Evolutionary conservation across 805 yeast genomes (phyloP), one percentile per base, ranked within the genome.

Genomic region (Candida piceae): DNA sequence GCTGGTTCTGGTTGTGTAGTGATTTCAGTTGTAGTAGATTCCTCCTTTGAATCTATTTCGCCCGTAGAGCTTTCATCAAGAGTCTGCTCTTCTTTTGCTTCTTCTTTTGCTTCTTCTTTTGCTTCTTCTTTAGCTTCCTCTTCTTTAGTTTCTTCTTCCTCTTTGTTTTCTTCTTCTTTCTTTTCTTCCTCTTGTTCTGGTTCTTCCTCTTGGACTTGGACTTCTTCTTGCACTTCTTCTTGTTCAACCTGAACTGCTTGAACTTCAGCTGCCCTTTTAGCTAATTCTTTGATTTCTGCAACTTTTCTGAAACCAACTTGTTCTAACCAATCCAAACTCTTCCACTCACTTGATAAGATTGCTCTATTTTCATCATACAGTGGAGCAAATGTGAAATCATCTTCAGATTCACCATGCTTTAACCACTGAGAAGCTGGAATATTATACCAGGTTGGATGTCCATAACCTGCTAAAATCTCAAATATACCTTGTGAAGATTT

Each of bases 351-450:
- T 19, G 74, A 69, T 10, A 80, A 55, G 3, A 78, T 73, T 7
- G 78, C 67, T 15, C 70, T 72, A 25, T 70, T 69, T 45, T 80
- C 82, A 53, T 80, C 87, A 29, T 69, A 61, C 9, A 71, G 55
- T 4, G 93, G 93, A 0, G 86, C 85, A 67, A 81, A 83, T 11
- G 76, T 66, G 32, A 69, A 63, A 20, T 63, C 64, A 36, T 63
- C 67, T 11, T 67, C 67, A 17, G 33, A 48, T 7, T 38, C 36
- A 4, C 62, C 62, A 32, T 55, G 70, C 35, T 72, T 70, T 16
- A 83, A 58, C 89, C 90, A 84, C 32, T 69, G 69, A 2, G 85
- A 70, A 4, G 80, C 67, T 9, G 87, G 80, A 34, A 84, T 57
- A 5, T 78, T 71, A 41, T 72, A 70, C 82, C 83, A 77, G 42